A percentile compares a stretch with the other conserved stretches of the same genome.
Conservation (phyloP, 441 rosid species). For the Bruguiera hainesii region DNA sequence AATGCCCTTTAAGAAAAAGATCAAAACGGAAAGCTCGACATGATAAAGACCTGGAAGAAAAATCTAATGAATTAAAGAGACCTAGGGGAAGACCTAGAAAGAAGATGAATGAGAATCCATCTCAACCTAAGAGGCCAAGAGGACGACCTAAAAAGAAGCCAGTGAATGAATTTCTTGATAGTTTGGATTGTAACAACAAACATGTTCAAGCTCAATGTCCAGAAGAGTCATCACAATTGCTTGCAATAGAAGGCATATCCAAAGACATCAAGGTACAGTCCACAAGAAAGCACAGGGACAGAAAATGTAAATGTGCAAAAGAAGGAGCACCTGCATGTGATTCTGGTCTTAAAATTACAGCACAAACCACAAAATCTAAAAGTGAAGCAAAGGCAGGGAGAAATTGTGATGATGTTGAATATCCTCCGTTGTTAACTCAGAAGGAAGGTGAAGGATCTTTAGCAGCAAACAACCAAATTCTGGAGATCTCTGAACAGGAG, state of each 20-base stretch:
- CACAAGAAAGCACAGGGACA: conserved; percentile 21
- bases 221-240: conserved; percentile 35
- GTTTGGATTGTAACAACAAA: conserved; percentile 30
- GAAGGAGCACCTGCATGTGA: conserved; percentile 25
- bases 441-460: conserved; percentile 35
- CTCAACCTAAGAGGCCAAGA: conserved; percentile 37
- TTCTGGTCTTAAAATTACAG: conserved; percentile 32
- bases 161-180: conserved; percentile 27
- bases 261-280: conserved; percentile 28
- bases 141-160: conserved; percentile 57
- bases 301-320: conserved; percentile 20
- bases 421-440: conserved; percentile 23
- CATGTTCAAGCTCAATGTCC: conserved; percentile 44
- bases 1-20: conserved; percentile 3
- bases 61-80: conserved; percentile 10
- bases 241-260: conserved; percentile 34
- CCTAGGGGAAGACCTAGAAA: conserved; percentile 32
- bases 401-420: conserved; percentile 23
- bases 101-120: conserved; percentile 26
- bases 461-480: conserved; percentile 19
- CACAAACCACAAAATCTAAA: conserved; percentile 31
- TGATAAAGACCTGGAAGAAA: not conserved
- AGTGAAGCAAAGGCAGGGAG: conserved; percentile 23
- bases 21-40: not conserved
- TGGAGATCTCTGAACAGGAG: conserved; percentile 18